phyloP scores from a whole-genome alignment of 441 rosid species.

The Pelargonium australe region DNA sequence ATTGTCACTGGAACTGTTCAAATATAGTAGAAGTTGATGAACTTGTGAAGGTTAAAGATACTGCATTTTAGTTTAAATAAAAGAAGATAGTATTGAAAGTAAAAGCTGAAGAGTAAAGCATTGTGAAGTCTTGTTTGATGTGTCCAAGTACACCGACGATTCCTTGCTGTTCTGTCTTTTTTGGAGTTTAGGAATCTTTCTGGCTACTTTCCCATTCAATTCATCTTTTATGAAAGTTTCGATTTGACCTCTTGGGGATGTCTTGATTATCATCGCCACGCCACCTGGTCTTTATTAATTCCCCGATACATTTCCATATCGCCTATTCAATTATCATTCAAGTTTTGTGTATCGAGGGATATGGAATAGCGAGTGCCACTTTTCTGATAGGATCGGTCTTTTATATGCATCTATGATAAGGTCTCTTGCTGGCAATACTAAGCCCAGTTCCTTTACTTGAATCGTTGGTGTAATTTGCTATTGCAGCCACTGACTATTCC shows the following conservation, averaged over 20 bases:
- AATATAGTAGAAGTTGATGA: slow-evolving; percentile 3
- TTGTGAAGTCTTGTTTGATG: slow-evolving; percentile 19
- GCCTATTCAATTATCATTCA: too few relatives aligned
- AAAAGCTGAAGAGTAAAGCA: slow-evolving; percentile 31
- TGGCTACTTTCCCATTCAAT: slow-evolving; percentile 20
- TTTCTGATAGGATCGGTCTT: too few relatives aligned
- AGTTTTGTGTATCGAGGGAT: too few relatives aligned
- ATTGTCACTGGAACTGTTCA: too few relatives aligned
- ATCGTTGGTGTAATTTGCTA: too few relatives aligned
- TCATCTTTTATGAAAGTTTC: slow-evolving; percentile 25
- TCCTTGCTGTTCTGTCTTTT: slow-evolving; percentile 14
- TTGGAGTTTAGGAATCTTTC: slow-evolving; percentile 30
- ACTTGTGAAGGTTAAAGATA: slow-evolving; percentile 23
- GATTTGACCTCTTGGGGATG: slow-evolving; percentile 25
- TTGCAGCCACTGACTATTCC: too few relatives aligned
- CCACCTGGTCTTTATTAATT: slow-evolving; percentile 16
- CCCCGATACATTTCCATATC: too few relatives aligned
- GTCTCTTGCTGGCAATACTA: too few relatives aligned
- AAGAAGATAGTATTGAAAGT: slow-evolving; percentile 23
- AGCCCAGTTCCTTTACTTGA: too few relatives aligned
- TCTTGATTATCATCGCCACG: slow-evolving; percentile 11
- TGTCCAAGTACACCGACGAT: slow-evolving; percentile 30
- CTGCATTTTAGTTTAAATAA: slow-evolving; percentile 3
- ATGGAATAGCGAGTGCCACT: too few relatives aligned
- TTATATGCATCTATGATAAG: too few relatives aligned